These are phyloP conservation scores for Calonectria henricotiae DNA, from an alignment of 2,329 filamentous ascomycete species.

Conservation along the genomic window DNA sequence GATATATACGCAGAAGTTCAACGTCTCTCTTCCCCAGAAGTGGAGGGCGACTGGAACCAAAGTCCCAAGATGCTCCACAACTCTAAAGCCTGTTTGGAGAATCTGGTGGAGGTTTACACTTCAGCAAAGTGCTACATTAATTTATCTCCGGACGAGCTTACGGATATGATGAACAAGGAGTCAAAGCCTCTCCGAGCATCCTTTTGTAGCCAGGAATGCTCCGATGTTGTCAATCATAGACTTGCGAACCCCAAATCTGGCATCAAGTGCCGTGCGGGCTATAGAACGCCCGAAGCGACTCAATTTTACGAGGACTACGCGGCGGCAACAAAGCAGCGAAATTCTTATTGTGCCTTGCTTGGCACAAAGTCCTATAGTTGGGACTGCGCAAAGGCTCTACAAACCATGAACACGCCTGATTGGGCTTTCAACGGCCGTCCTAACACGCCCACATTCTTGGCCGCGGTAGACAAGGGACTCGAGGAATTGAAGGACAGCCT, in stretches of 20 bases:
- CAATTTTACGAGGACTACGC: constrained; percentile 10
- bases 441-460: not conserved
- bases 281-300: not conserved
- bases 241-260: not conserved
- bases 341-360: constrained; percentile 4
- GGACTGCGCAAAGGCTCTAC: constrained; percentile 6
- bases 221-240: not conserved
- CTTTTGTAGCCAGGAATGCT: constrained; percentile 8
- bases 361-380: not conserved
- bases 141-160: not conserved
- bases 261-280: not conserved
- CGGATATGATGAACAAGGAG: constrained; percentile 10
- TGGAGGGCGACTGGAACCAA: not conserved
- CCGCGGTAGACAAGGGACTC: not conserved
- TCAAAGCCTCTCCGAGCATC: not conserved
- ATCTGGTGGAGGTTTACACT: not conserved
- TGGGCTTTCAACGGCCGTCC: constrained; percentile 22
- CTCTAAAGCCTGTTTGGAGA: not conserved
- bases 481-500: constrained; percentile 18
- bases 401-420: not conserved
- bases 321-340: not conserved
- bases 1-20: not conserved
- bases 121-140: constrained; percentile 18
- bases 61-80: not conserved
- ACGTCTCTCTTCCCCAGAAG: constrained; percentile 1